phyloP scores from a whole-genome alignment of 306 rosid species.

The Gastrolobium bilobum region DNA sequence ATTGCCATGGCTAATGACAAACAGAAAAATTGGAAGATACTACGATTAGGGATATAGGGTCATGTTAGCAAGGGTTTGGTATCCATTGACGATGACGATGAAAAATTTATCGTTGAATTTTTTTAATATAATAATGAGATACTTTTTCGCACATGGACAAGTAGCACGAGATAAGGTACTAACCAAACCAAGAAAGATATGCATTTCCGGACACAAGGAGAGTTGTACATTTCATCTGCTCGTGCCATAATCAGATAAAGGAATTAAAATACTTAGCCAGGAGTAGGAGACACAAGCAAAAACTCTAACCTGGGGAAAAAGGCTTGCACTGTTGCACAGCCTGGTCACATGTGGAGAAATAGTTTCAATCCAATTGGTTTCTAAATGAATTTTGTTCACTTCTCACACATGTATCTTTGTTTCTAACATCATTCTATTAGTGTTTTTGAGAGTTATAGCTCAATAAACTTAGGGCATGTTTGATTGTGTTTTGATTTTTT shows the following conservation, averaged over 20 bases:
- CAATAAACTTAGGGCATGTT: too few species aligned
- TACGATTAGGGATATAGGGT: too few species aligned
- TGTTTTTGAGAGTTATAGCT: too few species aligned
- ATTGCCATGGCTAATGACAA: neutral
- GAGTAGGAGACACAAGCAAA: slow-evolving; percentile 38
- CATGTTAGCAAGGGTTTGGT: neutral
- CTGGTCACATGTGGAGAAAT: slow-evolving; percentile 47
- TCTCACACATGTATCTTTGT: too few species aligned
- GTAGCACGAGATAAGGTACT: slow-evolving; percentile 11
- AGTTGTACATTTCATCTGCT: neutral
- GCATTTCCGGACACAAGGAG: neutral
- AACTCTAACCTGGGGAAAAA: neutral
- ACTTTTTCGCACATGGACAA: neutral
- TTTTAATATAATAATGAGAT: neutral
- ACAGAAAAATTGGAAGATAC: neutral
- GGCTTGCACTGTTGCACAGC: slow-evolving; percentile 21
- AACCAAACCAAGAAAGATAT: slow-evolving; percentile 15
- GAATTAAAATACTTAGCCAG: slow-evolving; percentile 29
- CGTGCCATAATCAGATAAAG: slow-evolving; percentile 20
- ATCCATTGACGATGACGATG: neutral
- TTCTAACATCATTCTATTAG: too few species aligned
- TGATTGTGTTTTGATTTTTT: too few species aligned
- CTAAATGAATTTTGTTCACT: too few species aligned
- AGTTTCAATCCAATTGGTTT: neutral
- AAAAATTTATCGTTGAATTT: neutral